phyloP scores from a whole-genome alignment of 257 asterid species.

The Craterostigma plantagineum region DNA sequence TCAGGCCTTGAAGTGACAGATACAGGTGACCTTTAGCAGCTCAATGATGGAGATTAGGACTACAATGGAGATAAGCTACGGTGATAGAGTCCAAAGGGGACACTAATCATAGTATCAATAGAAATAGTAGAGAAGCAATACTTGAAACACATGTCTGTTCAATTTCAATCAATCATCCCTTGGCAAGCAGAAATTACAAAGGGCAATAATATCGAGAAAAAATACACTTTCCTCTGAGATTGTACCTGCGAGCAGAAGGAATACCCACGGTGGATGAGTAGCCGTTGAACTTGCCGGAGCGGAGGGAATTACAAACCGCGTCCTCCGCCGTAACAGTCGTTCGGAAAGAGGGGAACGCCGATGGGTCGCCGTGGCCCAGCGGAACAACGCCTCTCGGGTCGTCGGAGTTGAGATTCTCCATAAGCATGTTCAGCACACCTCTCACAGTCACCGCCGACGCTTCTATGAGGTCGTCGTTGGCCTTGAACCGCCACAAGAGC shows the following conservation, averaged over 20 bases:
- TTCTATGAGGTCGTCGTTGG: constrained; percentile 21
- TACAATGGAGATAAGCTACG: no score
- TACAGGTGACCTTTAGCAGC: no score
- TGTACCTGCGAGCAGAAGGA: constrained; percentile 43
- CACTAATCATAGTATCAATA: no score
- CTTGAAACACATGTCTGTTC: no score
- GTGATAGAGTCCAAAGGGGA: no score
- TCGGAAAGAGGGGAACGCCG: constrained; percentile 53
- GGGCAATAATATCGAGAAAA: no score
- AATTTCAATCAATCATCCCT: no score
- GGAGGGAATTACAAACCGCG: constrained; percentile 45
- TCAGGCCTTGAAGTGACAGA: no score
- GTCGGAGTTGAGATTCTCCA: constrained; percentile 18
- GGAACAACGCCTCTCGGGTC: constrained; percentile 38
- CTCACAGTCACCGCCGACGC: constrained; percentile 41
- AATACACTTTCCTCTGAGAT: no score
- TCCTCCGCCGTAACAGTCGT: constrained; percentile 39
- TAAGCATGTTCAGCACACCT: constrained; percentile 25
- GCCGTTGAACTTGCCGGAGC: constrained; percentile 55
- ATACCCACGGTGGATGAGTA: constrained; percentile 52
- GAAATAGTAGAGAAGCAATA: no score
- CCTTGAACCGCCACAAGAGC: constrained; percentile 31
- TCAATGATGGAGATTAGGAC: no score
- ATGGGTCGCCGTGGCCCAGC: constrained; percentile 79
- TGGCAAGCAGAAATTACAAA: no score